These are phyloP conservation scores for Hygrocybe coccinea DNA, from an alignment of 768 basidiomycete species.

Conservation along the genomic window DNA sequence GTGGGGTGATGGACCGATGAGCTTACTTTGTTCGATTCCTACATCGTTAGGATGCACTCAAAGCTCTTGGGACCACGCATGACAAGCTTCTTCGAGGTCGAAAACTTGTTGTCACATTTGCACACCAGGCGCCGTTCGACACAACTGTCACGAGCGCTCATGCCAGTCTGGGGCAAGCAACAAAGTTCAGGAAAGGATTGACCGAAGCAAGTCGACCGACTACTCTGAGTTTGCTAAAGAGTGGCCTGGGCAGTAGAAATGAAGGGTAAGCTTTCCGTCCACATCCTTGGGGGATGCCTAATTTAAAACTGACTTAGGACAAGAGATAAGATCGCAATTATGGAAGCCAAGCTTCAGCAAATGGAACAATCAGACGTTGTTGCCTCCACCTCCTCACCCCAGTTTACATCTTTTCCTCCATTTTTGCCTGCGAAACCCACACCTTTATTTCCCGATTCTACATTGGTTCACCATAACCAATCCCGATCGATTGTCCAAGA, in stretches of 20 bases:
- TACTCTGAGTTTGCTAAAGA: slow-evolving; percentile 83
- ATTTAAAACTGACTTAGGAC: slow-evolving; percentile 45
- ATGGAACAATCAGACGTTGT: slow-evolving; percentile 46
- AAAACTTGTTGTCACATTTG: slow-evolving; percentile 86
- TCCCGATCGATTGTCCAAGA: not conserved
- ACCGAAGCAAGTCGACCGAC: slow-evolving; percentile 70
- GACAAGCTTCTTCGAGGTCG: slow-evolving; percentile 82
- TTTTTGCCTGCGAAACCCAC: slow-evolving; percentile 45
- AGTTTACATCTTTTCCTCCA: slow-evolving; percentile 23
- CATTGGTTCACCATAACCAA: not conserved
- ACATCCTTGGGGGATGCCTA: slow-evolving; percentile 8
- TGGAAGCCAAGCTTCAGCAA: slow-evolving; percentile 91
- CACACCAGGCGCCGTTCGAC: slow-evolving; percentile 67
- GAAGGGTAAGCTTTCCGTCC: slow-evolving; percentile 38
- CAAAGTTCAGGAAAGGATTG: slow-evolving; percentile 35
- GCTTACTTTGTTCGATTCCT: not conserved
- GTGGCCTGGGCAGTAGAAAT: slow-evolving; percentile 48
- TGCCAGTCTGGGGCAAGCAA: slow-evolving; percentile 6
- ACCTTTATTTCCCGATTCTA: slow-evolving; percentile 12
- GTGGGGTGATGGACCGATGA: slow-evolving; percentile 1
- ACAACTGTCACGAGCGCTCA: slow-evolving; percentile 32
- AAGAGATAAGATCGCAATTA: slow-evolving; percentile 83
- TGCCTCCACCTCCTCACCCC: slow-evolving; percentile 11
- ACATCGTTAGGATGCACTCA: slow-evolving; percentile 70
- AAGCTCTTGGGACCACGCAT: slow-evolving; percentile 67